Base-by-base conservation (phyloP, 345 rosid genomes). In the Salix suchowensis region DNA sequence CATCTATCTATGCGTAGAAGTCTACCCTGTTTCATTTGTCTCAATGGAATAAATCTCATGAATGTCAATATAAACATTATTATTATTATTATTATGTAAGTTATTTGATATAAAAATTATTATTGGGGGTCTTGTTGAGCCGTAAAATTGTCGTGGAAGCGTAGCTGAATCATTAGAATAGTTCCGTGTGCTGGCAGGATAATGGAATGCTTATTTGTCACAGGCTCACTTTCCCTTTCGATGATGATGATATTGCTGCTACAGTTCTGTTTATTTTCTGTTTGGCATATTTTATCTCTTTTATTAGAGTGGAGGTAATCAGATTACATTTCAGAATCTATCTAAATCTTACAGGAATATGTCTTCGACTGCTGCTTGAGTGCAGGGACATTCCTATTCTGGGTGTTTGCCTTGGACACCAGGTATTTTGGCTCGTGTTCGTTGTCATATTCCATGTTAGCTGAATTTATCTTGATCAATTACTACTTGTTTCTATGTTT, bases 351-450 rank as follows among this genome's bases (percentile, higher is more conserved):
- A 42, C 88, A 95, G 98, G 98, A 76, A 85, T 93, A 75, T 95
- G 98, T 86, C 93, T 89, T 82, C 93, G 76, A 74, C 84, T 95
- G 85, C 87, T 95, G 85, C 87, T 82, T 52, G 92, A 93, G 74
- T 93, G 98, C 85, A 72, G 84, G 82, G 94, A 93, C 84, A 87
- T 96, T 71, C 99, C 98, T 74, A 88, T 93, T 85, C 82, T 96
- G 71, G 99, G 97, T 12, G 88, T 93, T 85, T 95, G 98, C 77
- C 94, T 95, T 67, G 98, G 98, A 60, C 98, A 95, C 85, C 98
- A 93, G 98, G 98, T 95, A 87, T 58, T 73, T 42, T 24, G 26
- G 21, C 55, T 65, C 23, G 10, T 65, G 36, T 19, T 40, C 64
- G 23, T 9, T 30, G 21, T 66, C 40, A 12, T 28, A 32, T 16